Conservation (phyloP, 1,284 basidiomycete species). For the Trichosporon faecale region DNA sequence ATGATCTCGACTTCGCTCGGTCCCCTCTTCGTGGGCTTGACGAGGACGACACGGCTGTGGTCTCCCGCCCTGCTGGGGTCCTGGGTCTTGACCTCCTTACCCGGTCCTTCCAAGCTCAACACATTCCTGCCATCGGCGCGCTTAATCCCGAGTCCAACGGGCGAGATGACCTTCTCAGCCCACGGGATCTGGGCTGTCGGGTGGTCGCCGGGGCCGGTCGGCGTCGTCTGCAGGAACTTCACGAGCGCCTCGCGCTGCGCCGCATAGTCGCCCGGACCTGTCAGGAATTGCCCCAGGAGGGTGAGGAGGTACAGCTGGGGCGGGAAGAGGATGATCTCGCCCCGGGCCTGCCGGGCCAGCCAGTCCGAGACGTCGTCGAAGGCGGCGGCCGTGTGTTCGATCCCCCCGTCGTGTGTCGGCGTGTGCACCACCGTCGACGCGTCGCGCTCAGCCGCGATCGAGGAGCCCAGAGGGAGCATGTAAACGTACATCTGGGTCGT, state of each 20-base stretch:
- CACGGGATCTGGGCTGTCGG: conserved; percentile 12
- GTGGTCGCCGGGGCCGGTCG: background rate
- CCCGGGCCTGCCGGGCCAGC: conserved; percentile 3
- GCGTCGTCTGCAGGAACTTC: conserved; percentile 13
- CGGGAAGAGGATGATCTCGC: conserved; percentile 23
- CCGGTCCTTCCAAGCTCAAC: conserved; percentile 16
- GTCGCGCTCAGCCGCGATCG: conserved; percentile 7
- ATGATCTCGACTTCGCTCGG: conserved; percentile 13
- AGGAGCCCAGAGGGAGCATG: conserved; percentile 17
- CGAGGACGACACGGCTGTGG: conserved; percentile 21
- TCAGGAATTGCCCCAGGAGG: conserved; percentile 14
- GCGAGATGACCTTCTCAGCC: conserved; percentile 23
- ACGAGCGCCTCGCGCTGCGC: conserved; percentile 13
- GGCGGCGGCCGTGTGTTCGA: conserved; percentile 23
- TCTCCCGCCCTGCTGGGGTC: conserved; percentile 15
- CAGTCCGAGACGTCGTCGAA: conserved; percentile 19
- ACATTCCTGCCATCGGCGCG: conserved; percentile 15
- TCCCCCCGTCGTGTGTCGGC: conserved; percentile 23
- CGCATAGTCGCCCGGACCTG: conserved; percentile 11
- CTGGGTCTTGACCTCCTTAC: conserved; percentile 17
- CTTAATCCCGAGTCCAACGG: conserved; percentile 9
- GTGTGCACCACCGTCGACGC: conserved; percentile 9
- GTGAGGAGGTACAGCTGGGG: conserved; percentile 25
- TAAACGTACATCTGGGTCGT: conserved; percentile 29
- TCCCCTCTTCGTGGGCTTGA: background rate